Evolutionary conservation across 768 basidiomycete species (phyloP), one percentile per base, ranked within the genome.

Genomic region (Lepiota venenata): DNA sequence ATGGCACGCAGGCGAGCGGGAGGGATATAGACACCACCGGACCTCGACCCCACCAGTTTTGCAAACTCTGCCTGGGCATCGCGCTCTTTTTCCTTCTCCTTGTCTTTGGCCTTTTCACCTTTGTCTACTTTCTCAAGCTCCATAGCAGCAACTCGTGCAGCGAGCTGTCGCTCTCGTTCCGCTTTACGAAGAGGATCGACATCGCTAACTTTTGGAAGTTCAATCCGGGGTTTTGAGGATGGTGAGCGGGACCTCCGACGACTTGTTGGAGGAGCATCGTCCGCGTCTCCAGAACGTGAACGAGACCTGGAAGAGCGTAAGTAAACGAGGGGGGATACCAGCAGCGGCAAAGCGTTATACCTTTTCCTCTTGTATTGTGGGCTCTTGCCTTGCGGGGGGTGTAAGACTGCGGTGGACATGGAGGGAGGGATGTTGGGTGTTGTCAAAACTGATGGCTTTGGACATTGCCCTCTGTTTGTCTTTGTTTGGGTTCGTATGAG

Each of bases 11-110:
- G 75, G 21, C 95, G 83, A 36, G 93, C 95, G 12, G 97, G 97
- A 1, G 97, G 97, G 68, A 99, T 86, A 68, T 99, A 99, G 11
- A 97, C 93, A 25, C 97, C 97, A 11, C 96, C 97, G 16, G 90
- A 90, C 25, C 88, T 84, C 15, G 91, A 84, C 36, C 79, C 82
- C 1, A 89, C 66, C 56, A 96, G 77, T 71, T 96, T 96, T 3
- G 90, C 84, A 64, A 96, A 95, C 68, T 97, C 95, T 21, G 91
- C 92, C 60, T 84, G 78, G 15, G 87, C 83, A 60, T 92, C 88
- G 48, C 81, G 83, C 41, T 75, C 74, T 65, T 78, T 75, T 55
- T 74, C 67, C 43, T 64, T 63, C 29, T 64, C 67, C 21, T 52
- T 56, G 21, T 53, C 54, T 40, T 38, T 64, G 36, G 51, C 76